Conservation (phyloP, 139 green algal species). For the Microglena sp. region DNA sequence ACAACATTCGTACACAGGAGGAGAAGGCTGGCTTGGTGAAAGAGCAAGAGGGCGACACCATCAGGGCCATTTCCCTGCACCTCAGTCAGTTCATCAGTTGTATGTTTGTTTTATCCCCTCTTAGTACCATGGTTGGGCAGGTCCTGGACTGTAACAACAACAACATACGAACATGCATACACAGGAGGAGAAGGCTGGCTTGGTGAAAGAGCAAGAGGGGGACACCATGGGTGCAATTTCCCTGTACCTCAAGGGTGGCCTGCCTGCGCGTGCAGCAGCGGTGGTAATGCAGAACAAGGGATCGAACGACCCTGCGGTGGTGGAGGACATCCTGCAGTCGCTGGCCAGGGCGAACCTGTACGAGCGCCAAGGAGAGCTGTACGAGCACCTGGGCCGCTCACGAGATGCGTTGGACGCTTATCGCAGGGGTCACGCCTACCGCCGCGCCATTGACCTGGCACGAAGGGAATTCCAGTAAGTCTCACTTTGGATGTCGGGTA, state of each 20-base stretch:
- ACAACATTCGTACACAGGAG: too few relatives aligned
- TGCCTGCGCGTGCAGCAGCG: constrained; percentile 57
- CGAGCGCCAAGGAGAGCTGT: constrained; percentile 60
- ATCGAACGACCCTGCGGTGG: constrained; percentile 38
- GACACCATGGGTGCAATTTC: constrained; percentile 63
- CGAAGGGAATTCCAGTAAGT: constrained; percentile 12
- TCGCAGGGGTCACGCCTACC: constrained; percentile 31
- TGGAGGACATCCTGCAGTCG: constrained; percentile 47
- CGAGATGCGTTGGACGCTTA: constrained; percentile 34
- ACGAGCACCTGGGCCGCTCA: constrained; percentile 43
- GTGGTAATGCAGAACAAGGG: constrained; percentile 27
- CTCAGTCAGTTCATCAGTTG: too few relatives aligned
- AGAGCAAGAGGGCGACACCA: constrained; percentile 58
- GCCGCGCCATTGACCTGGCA: constrained; percentile 36
- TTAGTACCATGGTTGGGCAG: too few relatives aligned
- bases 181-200: constrained; percentile 60
- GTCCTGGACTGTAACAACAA: too few relatives aligned
- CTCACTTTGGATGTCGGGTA: too few relatives aligned
- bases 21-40: constrained; percentile 55
- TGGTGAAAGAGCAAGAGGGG: constrained; percentile 57
- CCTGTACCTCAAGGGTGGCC: constrained; percentile 67
- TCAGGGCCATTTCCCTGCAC: constrained; percentile 67
- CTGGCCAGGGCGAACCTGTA: constrained; percentile 49
- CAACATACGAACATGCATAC: too few relatives aligned
- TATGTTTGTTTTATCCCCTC: constrained; percentile 14